phyloP scores from a whole-genome alignment of 78 protist genomes.

The Chrysochromulina tobinii region DNA sequence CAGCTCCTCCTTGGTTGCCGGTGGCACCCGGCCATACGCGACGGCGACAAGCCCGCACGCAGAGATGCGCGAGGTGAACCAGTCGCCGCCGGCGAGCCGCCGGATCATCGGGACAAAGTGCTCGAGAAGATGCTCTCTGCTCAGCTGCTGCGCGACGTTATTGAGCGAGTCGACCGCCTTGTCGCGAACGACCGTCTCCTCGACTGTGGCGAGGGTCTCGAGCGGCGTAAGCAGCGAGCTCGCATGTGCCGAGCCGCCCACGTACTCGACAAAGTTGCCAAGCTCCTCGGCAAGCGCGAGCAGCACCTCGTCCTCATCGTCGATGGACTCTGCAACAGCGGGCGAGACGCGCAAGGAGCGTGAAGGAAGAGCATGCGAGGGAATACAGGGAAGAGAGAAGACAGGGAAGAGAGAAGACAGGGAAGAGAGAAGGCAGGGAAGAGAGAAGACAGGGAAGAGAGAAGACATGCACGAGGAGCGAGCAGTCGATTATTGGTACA shows the following conservation, averaged over 20 bases:
- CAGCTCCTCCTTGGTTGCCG: conserved; percentile 52
- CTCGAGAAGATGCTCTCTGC: conserved; percentile 52
- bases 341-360: background rate
- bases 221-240: conserved; percentile 81
- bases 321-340: conserved; percentile 53
- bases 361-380: too few relatives aligned
- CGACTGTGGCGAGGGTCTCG: conserved; percentile 84
- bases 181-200: conserved; percentile 94
- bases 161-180: conserved; percentile 89
- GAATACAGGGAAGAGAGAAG: too few relatives aligned
- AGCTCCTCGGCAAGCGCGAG: conserved; percentile 91
- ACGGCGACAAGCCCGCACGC: conserved; percentile 86
- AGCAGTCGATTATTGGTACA: too few relatives aligned
- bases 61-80: conserved; percentile 91
- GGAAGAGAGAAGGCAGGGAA: too few relatives aligned
- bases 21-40: conserved; percentile 61
- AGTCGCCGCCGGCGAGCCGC: conserved; percentile 84
- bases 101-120: conserved; percentile 66
- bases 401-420: too few relatives aligned
- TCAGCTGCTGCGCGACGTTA: conserved; percentile 59
- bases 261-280: conserved; percentile 81
- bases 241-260: conserved; percentile 90
- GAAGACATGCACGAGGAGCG: too few relatives aligned
- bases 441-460: too few relatives aligned
- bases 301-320: conserved; percentile 95